Conservation (phyloP, 1,284 basidiomycete species). For the Phellopilus nigrolimitatus region DNA sequence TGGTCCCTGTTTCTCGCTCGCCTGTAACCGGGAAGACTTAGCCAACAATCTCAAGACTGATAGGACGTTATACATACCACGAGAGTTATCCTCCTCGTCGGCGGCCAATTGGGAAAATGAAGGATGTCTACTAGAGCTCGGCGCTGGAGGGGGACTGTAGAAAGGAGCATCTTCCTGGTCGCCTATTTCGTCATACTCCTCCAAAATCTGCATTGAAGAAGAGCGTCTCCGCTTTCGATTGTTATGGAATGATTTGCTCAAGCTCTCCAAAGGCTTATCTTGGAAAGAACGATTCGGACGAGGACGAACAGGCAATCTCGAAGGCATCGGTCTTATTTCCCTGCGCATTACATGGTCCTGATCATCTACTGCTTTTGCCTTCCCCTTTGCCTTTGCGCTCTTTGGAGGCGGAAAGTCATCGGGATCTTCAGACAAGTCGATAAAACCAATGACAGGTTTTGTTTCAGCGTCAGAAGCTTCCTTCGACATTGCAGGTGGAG, state of each 20-base stretch:
- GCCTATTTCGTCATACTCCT: not conserved
- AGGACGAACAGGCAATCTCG: not conserved
- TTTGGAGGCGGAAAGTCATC: not conserved
- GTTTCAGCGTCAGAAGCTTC: not conserved
- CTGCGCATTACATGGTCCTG: not conserved
- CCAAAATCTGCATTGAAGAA: conserved; percentile 1
- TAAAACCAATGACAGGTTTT: not conserved
- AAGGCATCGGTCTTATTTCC: not conserved
- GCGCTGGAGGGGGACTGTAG: not conserved
- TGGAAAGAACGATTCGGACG: not conserved
- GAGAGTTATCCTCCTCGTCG: not conserved
- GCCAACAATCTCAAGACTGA: not conserved
- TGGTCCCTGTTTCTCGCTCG: conserved; percentile 3
- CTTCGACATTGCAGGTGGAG: not conserved
- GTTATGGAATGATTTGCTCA: not conserved
- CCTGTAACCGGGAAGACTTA: not conserved
- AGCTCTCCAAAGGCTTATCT: not conserved
- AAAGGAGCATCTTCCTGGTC: not conserved
- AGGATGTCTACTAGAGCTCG: not conserved
- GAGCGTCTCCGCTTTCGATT: conserved; percentile 10
- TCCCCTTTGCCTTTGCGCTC: conserved; percentile 7
- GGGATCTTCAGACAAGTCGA: not conserved
- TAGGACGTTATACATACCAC: conserved; percentile 4
- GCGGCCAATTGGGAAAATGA: not conserved
- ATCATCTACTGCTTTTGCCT: conserved; percentile 1